phyloP scores from a whole-genome alignment of 345 rosid species.

The Populus euphratica region DNA sequence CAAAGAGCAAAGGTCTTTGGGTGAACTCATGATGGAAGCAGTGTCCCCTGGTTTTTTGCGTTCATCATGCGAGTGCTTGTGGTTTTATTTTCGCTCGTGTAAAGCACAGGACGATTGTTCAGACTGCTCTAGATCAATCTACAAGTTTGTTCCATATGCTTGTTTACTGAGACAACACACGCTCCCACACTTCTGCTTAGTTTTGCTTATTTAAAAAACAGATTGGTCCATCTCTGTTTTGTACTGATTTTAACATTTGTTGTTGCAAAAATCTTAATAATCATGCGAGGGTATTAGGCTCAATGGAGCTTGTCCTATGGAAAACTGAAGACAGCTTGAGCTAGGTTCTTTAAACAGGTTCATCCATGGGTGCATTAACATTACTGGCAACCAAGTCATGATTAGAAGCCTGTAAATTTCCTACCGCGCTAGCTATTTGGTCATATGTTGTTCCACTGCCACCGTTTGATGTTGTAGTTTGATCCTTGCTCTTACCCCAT shows the following conservation, averaged over 20 bases:
- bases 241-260: neutral
- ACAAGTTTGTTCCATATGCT: neutral
- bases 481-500: conserved; percentile 80
- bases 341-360: neutral
- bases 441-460: neutral
- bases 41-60: neutral
- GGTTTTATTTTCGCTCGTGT: neutral
- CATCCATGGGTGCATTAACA: neutral
- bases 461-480: conserved; percentile 1
- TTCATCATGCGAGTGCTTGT: neutral
- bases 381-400: conserved; percentile 8
- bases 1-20: neutral
- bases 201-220: neutral
- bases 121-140: neutral
- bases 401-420: neutral
- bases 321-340: neutral
- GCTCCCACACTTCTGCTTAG: neutral
- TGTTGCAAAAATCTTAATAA: neutral
- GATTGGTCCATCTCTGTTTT: neutral
- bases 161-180: neutral
- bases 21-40: neutral
- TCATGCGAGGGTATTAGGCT: neutral
- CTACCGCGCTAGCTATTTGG: neutral
- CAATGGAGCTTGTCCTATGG: neutral
- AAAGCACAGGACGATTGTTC: neutral